Base-by-base conservation (phyloP, 495 filamentous ascomycete species). In the Astrothelium macrocarpum region DNA sequence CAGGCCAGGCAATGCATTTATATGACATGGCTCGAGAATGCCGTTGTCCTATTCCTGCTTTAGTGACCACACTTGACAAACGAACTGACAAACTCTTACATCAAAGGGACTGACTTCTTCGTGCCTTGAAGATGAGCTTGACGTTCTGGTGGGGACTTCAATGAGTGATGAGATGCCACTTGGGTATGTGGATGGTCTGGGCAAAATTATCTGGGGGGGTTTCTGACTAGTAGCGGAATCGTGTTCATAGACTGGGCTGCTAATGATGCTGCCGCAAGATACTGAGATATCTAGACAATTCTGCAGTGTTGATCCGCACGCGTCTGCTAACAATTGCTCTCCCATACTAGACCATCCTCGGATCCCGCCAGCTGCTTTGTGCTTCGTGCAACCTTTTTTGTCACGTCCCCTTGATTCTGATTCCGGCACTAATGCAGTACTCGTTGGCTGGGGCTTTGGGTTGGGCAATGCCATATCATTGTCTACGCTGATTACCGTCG, bases 201-300 rank as follows among this genome's bases (percentile, higher is more conserved):
- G 25, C 2, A 56, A 29, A 1, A 5, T 11, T 0, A 28, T 5
- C 20, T 29, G 9, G 12, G 23, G 5, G 3, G 49, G 20, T 9
- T 16, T 29, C 49, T 20, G 2, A 29, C 7, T 29, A 5, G 23
- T 5, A 56, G n/a, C 7, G 25, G 7, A 26, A 0, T 5, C 65
- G 1, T 34, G 31, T 12, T 65, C 42, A 20, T 59, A 63, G n/a
- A 85, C 84, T 0, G 87, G 87, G 14, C 85, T 84, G 2, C 82
- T 79, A 3, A 85, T 75, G 60, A 95, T 88, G 72, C 90, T 93
- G 23, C 90, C 90, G 82, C 94, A 95, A 62, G 74, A 72, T 25
- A 82, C 18, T 74, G 78, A 53, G 81, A 85, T 39, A 83, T 86
- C 56, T 84, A 82, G 61, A 82, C 78, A 67, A 80, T 72, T 64